These are phyloP conservation scores for Mycena citricolor DNA, from an alignment of 1,284 basidiomycete genomes.

Conservation along the genomic window DNA sequence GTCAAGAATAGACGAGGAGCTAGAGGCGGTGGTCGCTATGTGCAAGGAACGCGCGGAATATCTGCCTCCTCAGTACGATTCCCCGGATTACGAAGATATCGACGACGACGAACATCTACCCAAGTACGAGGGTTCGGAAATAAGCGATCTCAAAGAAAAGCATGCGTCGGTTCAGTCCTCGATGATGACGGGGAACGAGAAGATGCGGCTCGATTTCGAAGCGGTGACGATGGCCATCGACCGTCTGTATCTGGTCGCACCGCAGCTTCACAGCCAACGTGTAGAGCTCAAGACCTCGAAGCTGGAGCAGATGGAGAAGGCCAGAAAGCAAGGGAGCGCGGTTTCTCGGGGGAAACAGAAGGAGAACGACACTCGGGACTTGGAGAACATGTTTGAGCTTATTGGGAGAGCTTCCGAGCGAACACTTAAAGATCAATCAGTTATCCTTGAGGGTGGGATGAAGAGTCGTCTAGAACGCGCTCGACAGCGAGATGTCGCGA, in stretches of 20 bases:
- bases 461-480: slow-evolving; percentile 51
- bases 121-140: slow-evolving; percentile 51
- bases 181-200: slow-evolving; percentile 48
- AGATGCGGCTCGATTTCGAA: slow-evolving; percentile 80
- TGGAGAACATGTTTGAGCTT: slow-evolving; percentile 71
- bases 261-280: slow-evolving; percentile 84
- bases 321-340: slow-evolving; percentile 39
- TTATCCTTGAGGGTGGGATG: slow-evolving; percentile 60
- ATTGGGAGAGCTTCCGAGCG: slow-evolving; percentile 72
- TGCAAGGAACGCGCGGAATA: slow-evolving; percentile 58
- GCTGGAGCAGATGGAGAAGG: slow-evolving; percentile 63
- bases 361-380: slow-evolving; percentile 54
- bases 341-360: slow-evolving; percentile 49
- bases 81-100: slow-evolving; percentile 38
- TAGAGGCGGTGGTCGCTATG: slow-evolving; percentile 65
- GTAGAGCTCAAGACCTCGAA: slow-evolving; percentile 76
- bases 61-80: slow-evolving; percentile 70
- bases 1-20: slow-evolving; percentile 69
- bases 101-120: slow-evolving; percentile 51
- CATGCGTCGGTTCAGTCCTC: slow-evolving; percentile 22
- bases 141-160: slow-evolving; percentile 36
- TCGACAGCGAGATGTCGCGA: slow-evolving; percentile 53
- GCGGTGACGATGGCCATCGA: slow-evolving; percentile 84
- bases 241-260: slow-evolving; percentile 76
- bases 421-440: slow-evolving; percentile 66